Conservation (phyloP, 192 early-diverging fungal species). For the Chytriomyces sp. region DNA sequence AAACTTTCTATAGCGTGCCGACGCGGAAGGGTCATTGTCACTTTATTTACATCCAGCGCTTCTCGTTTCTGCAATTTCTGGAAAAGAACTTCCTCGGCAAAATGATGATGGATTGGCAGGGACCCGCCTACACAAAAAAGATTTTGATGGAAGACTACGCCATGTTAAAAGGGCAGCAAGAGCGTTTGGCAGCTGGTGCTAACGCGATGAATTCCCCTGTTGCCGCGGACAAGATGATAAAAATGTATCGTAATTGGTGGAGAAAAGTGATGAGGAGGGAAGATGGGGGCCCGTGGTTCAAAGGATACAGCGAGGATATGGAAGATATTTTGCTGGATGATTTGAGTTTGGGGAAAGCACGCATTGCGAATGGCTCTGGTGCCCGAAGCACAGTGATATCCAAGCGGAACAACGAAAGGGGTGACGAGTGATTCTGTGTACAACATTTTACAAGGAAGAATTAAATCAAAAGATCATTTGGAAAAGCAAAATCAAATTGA, state of each 20-base stretch:
- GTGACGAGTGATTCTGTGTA: too few species aligned
- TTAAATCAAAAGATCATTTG: constrained; percentile 31
- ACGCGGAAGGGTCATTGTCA: constrained; percentile 39
- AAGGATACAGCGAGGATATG: constrained; percentile 22
- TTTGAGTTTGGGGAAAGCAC: neutral
- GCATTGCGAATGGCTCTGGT: too few species aligned
- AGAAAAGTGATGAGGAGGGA: constrained; percentile 24
- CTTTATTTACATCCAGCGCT: constrained; percentile 42
- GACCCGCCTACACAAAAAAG: constrained; percentile 23
- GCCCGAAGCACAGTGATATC: too few species aligned
- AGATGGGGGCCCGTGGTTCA: constrained; percentile 22
- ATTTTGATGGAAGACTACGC: constrained; percentile 40
- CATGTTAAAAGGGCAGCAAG: constrained; percentile 40
- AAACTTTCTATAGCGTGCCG: constrained; percentile 40
- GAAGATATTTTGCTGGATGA: constrained; percentile 25
- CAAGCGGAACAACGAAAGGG: too few species aligned
- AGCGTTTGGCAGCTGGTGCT: constrained; percentile 19
- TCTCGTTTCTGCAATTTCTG: constrained; percentile 11
- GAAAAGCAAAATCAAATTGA: constrained; percentile 37
- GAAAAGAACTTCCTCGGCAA: constrained; percentile 14
- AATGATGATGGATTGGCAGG: constrained; percentile 19
- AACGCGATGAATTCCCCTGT: constrained; percentile 41
- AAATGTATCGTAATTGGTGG: constrained; percentile 42
- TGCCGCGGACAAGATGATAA: constrained; percentile 36
- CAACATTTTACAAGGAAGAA: too few species aligned